Evolutionary conservation across 1,284 basidiomycete genomes (phyloP).

Genomic region (Gomphus sp.): DNA sequence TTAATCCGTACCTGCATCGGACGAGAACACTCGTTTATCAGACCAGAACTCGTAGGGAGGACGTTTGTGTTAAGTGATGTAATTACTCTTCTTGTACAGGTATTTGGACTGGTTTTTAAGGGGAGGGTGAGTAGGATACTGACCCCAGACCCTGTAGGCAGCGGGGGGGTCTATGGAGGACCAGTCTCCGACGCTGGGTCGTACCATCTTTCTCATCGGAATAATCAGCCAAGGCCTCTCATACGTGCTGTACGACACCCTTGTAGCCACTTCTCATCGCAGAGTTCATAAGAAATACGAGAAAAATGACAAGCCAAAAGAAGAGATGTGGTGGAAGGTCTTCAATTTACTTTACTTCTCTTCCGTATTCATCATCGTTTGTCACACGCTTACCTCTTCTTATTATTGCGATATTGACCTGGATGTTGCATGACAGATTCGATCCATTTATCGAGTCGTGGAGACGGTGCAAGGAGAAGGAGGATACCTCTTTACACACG

Average conservation of each 20-base stretch:
- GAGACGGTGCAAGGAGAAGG: slow-evolving; percentile 31
- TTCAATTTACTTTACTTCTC: slow-evolving; percentile 18
- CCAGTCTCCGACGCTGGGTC: slow-evolving; percentile 12
- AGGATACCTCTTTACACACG: slow-evolving; percentile 29
- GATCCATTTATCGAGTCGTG: slow-evolving; percentile 30
- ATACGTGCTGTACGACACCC: slow-evolving; percentile 17
- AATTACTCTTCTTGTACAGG: neutral
- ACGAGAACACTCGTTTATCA: slow-evolving; percentile 16
- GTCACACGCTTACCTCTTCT: slow-evolving; percentile 1
- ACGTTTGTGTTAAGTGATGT: slow-evolving; percentile 12
- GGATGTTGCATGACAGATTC: slow-evolving; percentile 20
- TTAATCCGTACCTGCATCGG: slow-evolving; percentile 17
- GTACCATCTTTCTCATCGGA: slow-evolving; percentile 16
- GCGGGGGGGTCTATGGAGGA: slow-evolving; percentile 7
- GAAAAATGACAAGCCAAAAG: slow-evolving; percentile 12
- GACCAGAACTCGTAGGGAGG: slow-evolving; percentile 15
- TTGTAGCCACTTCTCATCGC: slow-evolving; percentile 14
- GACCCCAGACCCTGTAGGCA: neutral
- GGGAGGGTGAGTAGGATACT: no score
- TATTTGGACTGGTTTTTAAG: neutral
- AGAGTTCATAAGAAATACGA: slow-evolving; percentile 11
- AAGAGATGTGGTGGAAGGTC: slow-evolving; percentile 17
- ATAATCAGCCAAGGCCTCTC: slow-evolving; percentile 19
- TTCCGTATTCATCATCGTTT: slow-evolving; percentile 19
- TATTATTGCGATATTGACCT: no score